Evolutionary conservation across 768 basidiomycete genomes (phyloP), one percentile per base, ranked within the genome.

Genomic region (Suillus sp.): DNA sequence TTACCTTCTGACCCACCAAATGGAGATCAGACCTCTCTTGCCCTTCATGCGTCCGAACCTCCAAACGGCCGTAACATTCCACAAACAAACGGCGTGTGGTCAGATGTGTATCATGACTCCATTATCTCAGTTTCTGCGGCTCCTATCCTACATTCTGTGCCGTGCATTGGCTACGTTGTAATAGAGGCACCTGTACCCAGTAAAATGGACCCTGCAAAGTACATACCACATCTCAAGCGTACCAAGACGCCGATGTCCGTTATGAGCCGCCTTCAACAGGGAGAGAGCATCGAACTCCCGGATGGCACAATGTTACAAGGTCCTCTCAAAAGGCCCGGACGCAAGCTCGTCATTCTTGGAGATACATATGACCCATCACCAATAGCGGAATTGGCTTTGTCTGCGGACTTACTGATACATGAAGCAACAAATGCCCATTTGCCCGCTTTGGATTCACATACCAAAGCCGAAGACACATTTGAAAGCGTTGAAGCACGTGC

Each of bases 341-440:
- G 92, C 58, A 93, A 93, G 73, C 67, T 96, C 27, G 88, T 86
- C 35, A 85, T 97, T 62, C 80, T 96, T 40, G 95, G 95, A 0
- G 95, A 96, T 68, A 95, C 93, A 5, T 88, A 82, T 70, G 87
- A 96, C 73, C 90, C 90, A 6, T 87, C 86, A n/a, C 78, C 84
- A 4, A 88, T 91, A 42, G 78, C 78, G 25, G 74, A 78, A 10
- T 73, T 93, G 9, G 90, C 90, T 22, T 72, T 75, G 71, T 85
- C 85, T 60, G 84, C 89, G 35, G 90, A 93, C 65, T 66, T 96
- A 48, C 77, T 96, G 34, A 80, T 96, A 35, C 95, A 97, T 69
- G 95, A 97, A 76, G 91, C 92, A 11, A 96, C 94, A 10, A 96
- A 96, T 71, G 91, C 93, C 2, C 86, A 90, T 76, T 77, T 97